Evolutionary conservation across 164 flowering plant species (phyloP).

Genomic region (Amborella trichopoda): DNA sequence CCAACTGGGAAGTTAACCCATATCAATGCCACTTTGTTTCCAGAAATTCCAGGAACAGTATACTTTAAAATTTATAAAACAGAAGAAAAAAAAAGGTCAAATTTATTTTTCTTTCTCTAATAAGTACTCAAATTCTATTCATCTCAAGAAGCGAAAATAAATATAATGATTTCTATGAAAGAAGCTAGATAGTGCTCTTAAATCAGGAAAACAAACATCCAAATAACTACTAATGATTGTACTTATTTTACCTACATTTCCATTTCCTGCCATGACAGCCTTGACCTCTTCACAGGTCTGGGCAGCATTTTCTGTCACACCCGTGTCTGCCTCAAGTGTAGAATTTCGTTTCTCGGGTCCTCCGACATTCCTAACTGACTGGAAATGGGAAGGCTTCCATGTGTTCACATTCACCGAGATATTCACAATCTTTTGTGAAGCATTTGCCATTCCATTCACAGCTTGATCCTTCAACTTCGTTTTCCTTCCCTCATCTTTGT

Average conservation of each 20-base stretch:
- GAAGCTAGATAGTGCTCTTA: no score
- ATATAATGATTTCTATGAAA: no score
- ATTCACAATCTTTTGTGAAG: conserved; percentile 45
- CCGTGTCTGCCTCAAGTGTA: conserved; percentile 18
- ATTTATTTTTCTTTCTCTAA: no score
- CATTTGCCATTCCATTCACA: conserved; percentile 15
- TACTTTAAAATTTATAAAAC: no score
- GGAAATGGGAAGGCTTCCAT: conserved; percentile 63
- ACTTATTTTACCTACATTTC: conserved; percentile 49
- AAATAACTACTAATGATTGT: no score
- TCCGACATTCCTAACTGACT: conserved; percentile 20
- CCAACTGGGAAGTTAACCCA: no score
- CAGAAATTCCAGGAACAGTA: no score
- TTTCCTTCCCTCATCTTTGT: conserved; percentile 20
- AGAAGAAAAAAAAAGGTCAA: no score
- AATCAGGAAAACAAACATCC: no score
- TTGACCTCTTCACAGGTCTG: conserved; percentile 25
- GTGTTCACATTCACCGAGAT: conserved; percentile 52
- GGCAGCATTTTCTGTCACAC: conserved; percentile 15
- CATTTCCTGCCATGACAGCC: conserved; percentile 20
- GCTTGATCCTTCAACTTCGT: conserved; percentile 29
- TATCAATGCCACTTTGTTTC: no score
- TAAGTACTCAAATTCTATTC: no score
- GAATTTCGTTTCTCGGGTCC: conserved; percentile 20
- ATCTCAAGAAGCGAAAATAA: no score